Evolutionary conservation across 108 stramenopile genomes (phyloP).

Genomic region (Phaeodactylum tricornutum): DNA sequence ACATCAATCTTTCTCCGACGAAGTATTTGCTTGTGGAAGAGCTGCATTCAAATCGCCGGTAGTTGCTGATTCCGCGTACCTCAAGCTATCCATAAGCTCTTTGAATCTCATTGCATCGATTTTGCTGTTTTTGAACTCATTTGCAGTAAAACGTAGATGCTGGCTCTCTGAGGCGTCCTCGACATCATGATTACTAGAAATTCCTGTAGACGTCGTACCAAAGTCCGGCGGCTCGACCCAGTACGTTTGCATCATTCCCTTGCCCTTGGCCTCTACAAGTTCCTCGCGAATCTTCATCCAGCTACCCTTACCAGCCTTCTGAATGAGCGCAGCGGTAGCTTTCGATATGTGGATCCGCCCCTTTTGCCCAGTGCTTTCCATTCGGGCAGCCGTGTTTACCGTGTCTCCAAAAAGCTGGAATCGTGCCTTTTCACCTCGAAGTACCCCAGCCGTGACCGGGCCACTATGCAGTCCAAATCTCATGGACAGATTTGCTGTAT

Average conservation of each 20-base stretch:
- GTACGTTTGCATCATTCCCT: slow-evolving; percentile 30
- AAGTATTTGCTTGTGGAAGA: too few relatives aligned
- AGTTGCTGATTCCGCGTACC: too few relatives aligned
- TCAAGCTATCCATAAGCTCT: too few relatives aligned
- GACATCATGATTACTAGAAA: too few relatives aligned
- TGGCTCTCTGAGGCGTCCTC: too few relatives aligned
- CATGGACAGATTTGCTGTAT: slow-evolving; percentile 6
- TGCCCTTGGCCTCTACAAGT: slow-evolving; percentile 29
- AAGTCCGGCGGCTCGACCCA: slow-evolving; percentile 19
- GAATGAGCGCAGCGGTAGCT: slow-evolving; percentile 22
- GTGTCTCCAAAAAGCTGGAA: slow-evolving; percentile 40
- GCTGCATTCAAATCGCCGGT: too few relatives aligned
- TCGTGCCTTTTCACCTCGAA: slow-evolving; percentile 21
- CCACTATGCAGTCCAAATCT: slow-evolving; percentile 11
- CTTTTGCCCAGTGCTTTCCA: slow-evolving; percentile 24
- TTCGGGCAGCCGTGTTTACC: slow-evolving; percentile 37
- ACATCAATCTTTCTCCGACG: too few relatives aligned
- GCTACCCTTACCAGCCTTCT: slow-evolving; percentile 23
- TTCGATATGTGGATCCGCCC: slow-evolving; percentile 36
- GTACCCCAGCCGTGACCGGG: slow-evolving; percentile 17
- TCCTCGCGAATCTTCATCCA: slow-evolving; percentile 14
- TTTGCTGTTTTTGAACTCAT: too few relatives aligned
- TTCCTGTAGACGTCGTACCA: too few relatives aligned
- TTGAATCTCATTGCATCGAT: too few relatives aligned
- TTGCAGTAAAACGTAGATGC: too few relatives aligned